Base-by-base conservation (phyloP, 129 eudicot genomes). In the Flaveria bidentis region DNA sequence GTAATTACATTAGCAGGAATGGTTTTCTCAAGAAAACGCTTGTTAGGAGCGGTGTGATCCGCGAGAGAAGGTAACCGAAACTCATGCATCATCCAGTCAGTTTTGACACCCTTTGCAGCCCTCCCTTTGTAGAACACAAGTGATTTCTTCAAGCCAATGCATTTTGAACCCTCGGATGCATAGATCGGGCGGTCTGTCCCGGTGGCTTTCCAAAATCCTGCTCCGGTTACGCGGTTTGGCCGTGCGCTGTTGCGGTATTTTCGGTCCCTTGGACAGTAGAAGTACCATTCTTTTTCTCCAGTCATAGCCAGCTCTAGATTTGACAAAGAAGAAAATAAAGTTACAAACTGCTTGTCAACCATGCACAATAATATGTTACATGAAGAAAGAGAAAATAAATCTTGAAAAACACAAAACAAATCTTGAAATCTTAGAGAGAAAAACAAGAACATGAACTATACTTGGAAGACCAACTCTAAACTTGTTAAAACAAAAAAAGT, bases 81-180 rank as follows among this genome's bases (percentile, higher is more conserved):
- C 91, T 93, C 98, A 20, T 93, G 98, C 98, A 93, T 93, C 97
- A 93, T 93, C 98, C 98, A 93, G 80, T 93, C 98, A 49, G 98
- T 93, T 83, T 93, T 93, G 44, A 81, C 83, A 57, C 98, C 98
- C 78, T 90, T 93, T 17, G 98, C 98, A 53, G 98, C 98, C 72
- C 97, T 85, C 18, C 98, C 98, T 81, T 86, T 93, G 80, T 93
- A 93, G 87, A 93, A 93, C 66, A 93, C 98, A 18, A 93, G 90
- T 6, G 98, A 93, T 46, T 93, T 93, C 86, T 93, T 93, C 81
- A 93, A 82, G 16, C 98, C 98, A 5, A 93, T 93, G 73, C 98
- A 93, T 68, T 93, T 93, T 8, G 90, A 85, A n/a, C 93, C 88
- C 62, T 90, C 93, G 0, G 93, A 90, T 0, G 96, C 83, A 82